Conservation (phyloP, 805 yeast species). For the Torulaspora microellipsoides region DNA sequence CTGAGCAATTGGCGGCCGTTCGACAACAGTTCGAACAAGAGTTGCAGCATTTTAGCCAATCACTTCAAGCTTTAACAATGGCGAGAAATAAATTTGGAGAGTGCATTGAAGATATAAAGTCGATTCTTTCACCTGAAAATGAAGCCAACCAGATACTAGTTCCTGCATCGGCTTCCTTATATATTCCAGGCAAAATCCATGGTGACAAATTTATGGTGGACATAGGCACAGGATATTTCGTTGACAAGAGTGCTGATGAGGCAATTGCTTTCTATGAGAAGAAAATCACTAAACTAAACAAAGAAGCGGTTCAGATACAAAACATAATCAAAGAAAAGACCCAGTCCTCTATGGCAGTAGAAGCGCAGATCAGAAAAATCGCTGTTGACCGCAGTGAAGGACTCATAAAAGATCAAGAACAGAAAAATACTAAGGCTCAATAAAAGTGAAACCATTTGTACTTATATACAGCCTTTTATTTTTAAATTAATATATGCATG, state of each 20-base stretch:
- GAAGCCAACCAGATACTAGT: slow-evolving; percentile 59
- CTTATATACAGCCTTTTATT: background rate
- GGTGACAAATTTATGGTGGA: slow-evolving; percentile 77
- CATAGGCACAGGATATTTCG: slow-evolving; percentile 93
- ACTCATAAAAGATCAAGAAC: slow-evolving; percentile 23
- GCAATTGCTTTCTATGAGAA: slow-evolving; percentile 67
- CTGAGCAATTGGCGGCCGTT: slow-evolving; percentile 81
- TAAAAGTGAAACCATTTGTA: background rate
- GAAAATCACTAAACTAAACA: slow-evolving; percentile 66
- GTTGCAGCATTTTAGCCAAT: slow-evolving; percentile 76
- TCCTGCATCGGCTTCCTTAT: slow-evolving; percentile 84
- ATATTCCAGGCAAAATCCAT: slow-evolving; percentile 77
- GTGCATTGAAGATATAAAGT: slow-evolving; percentile 66
- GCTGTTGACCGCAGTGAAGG: slow-evolving; percentile 27
- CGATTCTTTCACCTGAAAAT: slow-evolving; percentile 40
- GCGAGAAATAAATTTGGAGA: slow-evolving; percentile 81
- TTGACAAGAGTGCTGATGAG: slow-evolving; percentile 67
- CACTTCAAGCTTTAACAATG: slow-evolving; percentile 74
- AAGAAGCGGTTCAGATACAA: slow-evolving; percentile 69
- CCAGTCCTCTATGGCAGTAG: slow-evolving; percentile 37
- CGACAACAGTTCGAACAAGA: slow-evolving; percentile 82
- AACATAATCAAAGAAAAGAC: slow-evolving; percentile 72
- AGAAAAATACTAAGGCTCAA: slow-evolving; percentile 1
- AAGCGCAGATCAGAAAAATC: slow-evolving; percentile 30
- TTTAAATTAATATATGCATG: background rate